Evolutionary conservation across 805 yeast species (phyloP), one percentile per base, ranked within the genome.

Genomic region (Candida saitoana): DNA sequence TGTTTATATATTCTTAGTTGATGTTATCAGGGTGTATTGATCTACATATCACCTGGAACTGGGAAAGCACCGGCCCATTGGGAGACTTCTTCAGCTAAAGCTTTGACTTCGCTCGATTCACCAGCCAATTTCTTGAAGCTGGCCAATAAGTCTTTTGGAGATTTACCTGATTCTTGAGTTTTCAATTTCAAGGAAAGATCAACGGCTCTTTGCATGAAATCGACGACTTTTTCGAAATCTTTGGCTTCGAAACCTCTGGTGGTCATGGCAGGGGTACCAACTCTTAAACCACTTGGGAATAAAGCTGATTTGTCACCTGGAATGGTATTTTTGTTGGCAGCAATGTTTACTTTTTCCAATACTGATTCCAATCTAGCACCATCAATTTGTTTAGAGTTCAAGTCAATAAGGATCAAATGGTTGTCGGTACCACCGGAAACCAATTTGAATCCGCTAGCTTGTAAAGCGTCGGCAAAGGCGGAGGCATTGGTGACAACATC

Each of bases 191-290:
- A 77, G 45, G 97, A 89, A 60, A 80, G 80, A 54, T 77, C 74
- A 45, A 87, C 89, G 29, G 96, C 95, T 51, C 71, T 67, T 60
- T 85, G 86, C 57, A 91, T 86, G 71, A 77, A 88, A 41, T 73
- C 77, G 34, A 90, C 91, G 43, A 91, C 93, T 60, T 77, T 76
- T 48, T 73, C 80, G 60, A 91, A 91, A 56, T 91, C 98, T 43
- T 69, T 76, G 47, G 74, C 77, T 40, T 79, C 79, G 59, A 91
- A 84, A 36, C 96, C 97, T 73, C 99, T 83, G 40, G 97, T 88
- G 43, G 97, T 84, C 98, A 91, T 91, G 37, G 98, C 98, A 45
- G 99, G 99, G 14, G 98, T 87, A 56, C 99, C 99, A 47, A 91
- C 84, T 74, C 99, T 85, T 51, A 91, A 73, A 55, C 99, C 99